Evolutionary conservation across 2,329 filamentous ascomycete genomes (phyloP).

Genomic region (Fusarium guadeloupense): DNA sequence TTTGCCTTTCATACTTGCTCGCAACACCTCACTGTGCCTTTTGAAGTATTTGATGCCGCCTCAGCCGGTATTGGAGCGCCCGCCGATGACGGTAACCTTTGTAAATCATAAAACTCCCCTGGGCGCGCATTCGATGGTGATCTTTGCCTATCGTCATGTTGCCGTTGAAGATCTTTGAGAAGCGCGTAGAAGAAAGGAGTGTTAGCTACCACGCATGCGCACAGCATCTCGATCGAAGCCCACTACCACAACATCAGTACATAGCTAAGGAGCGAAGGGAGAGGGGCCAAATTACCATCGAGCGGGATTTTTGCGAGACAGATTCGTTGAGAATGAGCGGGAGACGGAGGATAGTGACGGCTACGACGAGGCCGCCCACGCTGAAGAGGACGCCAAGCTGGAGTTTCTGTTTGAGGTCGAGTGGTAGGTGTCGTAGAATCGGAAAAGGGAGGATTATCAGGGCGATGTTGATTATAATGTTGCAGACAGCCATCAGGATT

Average conservation of each 20-base stretch:
- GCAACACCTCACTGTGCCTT: slow-evolving; percentile 2
- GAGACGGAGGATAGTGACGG: slow-evolving; percentile 44
- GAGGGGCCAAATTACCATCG: slow-evolving; percentile 32
- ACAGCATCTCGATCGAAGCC: slow-evolving; percentile 47
- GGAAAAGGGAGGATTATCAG: slow-evolving; percentile 46
- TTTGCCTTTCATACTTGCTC: slow-evolving; percentile 3
- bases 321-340: slow-evolving; percentile 44
- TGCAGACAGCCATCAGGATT: slow-evolving; percentile 44
- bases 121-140: slow-evolving; percentile 14
- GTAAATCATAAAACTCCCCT: slow-evolving; percentile 22
- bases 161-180: slow-evolving; percentile 40
- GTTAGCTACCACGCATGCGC: slow-evolving; percentile 46
- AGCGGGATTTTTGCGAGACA: slow-evolving; percentile 44
- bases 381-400: slow-evolving; percentile 42
- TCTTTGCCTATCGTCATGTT: slow-evolving; percentile 36
- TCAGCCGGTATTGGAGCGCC: neutral
- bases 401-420: slow-evolving; percentile 30
- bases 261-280: fast-evolving
- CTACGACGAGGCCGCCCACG: slow-evolving; percentile 41
- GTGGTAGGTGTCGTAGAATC: slow-evolving; percentile 40
- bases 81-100: slow-evolving; percentile 24
- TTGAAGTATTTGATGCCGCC: slow-evolving; percentile 1
- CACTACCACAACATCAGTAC: slow-evolving; percentile 31
- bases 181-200: slow-evolving; percentile 46
- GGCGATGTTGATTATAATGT: slow-evolving; percentile 43